phyloP scores from a whole-genome alignment of 2,329 filamentous ascomycete genomes.

The Aureobasidium sp. region DNA sequence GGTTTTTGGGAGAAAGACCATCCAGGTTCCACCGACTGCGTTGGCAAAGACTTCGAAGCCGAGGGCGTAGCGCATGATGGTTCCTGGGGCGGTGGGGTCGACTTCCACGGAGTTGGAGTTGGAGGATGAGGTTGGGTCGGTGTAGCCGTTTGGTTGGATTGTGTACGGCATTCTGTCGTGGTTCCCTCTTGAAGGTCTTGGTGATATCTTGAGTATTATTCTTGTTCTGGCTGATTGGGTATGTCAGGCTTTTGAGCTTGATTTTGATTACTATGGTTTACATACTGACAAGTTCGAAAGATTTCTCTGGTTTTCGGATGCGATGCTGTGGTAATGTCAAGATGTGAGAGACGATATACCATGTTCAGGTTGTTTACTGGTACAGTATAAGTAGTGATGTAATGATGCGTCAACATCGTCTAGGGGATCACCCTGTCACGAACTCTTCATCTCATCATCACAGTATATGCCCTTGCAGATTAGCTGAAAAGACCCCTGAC shows the following conservation, averaged over 20 bases:
- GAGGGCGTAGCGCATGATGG: neutral
- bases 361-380: too few species aligned
- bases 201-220: neutral
- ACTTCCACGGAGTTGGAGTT: neutral
- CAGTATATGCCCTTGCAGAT: too few species aligned
- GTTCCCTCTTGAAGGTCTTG: neutral
- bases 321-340: too few species aligned
- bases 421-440: too few species aligned
- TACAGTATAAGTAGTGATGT: too few species aligned
- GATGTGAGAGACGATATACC: too few species aligned
- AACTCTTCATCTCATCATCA: too few species aligned
- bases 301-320: too few species aligned
- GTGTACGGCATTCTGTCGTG: conserved; percentile 5
- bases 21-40: conserved; percentile 4
- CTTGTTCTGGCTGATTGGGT: neutral
- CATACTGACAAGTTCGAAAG: too few species aligned
- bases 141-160: conserved; percentile 1
- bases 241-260: neutral
- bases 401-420: too few species aligned
- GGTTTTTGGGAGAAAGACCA: conserved; percentile 1
- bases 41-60: conserved; percentile 3
- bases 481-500: too few species aligned
- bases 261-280: too few species aligned
- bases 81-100: conserved; percentile 1
- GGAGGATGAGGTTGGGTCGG: neutral